Base-by-base conservation (phyloP, 2,329 filamentous ascomycete genomes). In the Blumeriella jaapii region DNA sequence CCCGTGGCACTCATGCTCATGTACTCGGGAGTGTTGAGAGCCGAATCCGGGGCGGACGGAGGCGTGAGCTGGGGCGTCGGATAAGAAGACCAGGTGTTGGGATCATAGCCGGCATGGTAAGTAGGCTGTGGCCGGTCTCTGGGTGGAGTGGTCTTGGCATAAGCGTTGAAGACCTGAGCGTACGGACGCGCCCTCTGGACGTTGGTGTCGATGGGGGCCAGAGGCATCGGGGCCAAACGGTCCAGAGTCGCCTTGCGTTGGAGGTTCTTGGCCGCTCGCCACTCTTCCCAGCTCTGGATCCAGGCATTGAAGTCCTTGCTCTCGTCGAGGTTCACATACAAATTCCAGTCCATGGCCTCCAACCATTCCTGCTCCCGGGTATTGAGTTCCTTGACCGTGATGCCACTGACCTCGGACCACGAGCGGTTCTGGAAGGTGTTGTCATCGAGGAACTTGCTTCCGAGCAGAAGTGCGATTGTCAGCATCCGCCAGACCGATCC, bases 351-450 rank as follows among this genome's bases (percentile, higher is more conserved):
- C 48, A 82, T 79, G 13, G 69, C 69, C 19, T 69, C 62, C 28
- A 83, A 63, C 78, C 78, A 84, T 39, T 80, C 70, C 47, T 72
- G 63, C 57, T 84, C 78, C 55, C 82, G 64, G 33, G 61, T 61
- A 55, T 83, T 83, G 45, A 84, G 61, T 51, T 82, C 77, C 5
- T 63, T 55, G 26, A 83, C 77, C 29, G 72, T 63, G 48, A 84
- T 82, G 48, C 75, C 75, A 57, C 77, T 83, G 34, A 84, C 78
- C 54, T 84, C 79, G 7, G 78, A 74, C 78, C 78, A 83, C 2
- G 78, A 83, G 42, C 77, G 71, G 59, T 83, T 83, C 63, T 82
- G 78, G 63, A 83, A 83, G 20, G 78, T 83, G 57, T 83, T 83
- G 60, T 84, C 78, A 50, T 84, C 78, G 44, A 83, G 59, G 56